A percentile compares a stretch with the other conserved stretches of the same genome.
Evolutionary conservation across 202 grass and related monocot species (phyloP).

Genomic region (Zoysia matrella): DNA sequence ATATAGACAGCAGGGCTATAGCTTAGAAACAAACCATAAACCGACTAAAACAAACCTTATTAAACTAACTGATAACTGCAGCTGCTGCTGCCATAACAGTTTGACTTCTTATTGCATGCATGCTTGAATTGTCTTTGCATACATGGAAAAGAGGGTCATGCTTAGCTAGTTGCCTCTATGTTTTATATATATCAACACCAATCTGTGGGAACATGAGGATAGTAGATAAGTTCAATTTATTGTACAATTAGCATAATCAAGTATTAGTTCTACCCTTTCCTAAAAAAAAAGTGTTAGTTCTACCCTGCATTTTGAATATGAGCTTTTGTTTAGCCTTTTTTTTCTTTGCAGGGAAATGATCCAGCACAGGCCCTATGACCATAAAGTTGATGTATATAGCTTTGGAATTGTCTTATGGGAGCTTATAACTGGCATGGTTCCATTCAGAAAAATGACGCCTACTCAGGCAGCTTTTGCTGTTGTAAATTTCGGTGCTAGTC

Average conservation of each 20-base stretch:
- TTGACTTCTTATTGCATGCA: slow-evolving; percentile 18
- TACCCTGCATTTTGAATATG: slow-evolving; percentile 8
- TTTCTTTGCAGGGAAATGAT: slow-evolving; percentile 71
- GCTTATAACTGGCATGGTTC: too few species aligned
- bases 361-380: too few species aligned
- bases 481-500: too few species aligned
- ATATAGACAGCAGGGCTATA: too few species aligned
- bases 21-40: too few species aligned
- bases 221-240: not conserved
- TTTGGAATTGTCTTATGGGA: too few species aligned
- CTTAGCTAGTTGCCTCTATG: not conserved
- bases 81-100: not conserved
- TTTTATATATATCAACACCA: not conserved
- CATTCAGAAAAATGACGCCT: too few species aligned
- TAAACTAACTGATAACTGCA: too few species aligned
- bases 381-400: too few species aligned
- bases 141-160: slow-evolving; percentile 1
- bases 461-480: too few species aligned
- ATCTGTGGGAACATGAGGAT: not conserved
- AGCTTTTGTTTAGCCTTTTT: slow-evolving; percentile 11
- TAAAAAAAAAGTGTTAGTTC: too few species aligned
- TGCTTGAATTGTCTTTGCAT: slow-evolving; percentile 13
- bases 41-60: too few species aligned
- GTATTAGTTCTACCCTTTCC: not conserved
- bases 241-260: slow-evolving; percentile 29